Base-by-base conservation (phyloP, 768 basidiomycete genomes). In the Saitozyma sp. region DNA sequence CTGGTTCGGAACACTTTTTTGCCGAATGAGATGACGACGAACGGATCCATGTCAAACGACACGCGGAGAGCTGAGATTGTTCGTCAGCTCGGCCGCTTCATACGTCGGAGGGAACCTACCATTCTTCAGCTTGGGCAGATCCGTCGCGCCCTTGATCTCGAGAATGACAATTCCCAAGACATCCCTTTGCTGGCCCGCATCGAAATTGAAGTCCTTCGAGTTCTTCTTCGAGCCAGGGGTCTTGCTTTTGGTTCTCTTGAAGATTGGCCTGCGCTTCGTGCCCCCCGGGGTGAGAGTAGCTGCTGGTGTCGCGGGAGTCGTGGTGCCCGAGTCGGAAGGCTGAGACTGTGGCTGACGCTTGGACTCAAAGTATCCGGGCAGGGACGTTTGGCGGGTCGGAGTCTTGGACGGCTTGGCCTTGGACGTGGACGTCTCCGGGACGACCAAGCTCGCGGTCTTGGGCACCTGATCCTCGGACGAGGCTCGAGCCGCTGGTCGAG, bases 101-200 rank as follows among this genome's bases (percentile, higher is more conserved):
- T 11, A 19, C 58, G 46, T 13, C 53, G 49, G 7, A 41, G 14
- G 38, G 11, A 29, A 85, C 90, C 64, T 58, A 94, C 93, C 89
- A 69, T 96, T 97, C 76, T 86, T 88, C 62, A 92, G 81, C 74
- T 84, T 84, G 0, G 96, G 96, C 54, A 98, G 80, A 79, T 95
- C 92, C 39, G 84, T 84, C 29, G 92, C 95, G 11, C 86, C 82
- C 62, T 87, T 83, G 63, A 99, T 90, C 80, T 99, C 95, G 19
- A 99, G 80, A 87, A 96, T 90, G 43, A 97, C 94, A 61, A 98
- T 92, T 0, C 95, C 95, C 2, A 95, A 80, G 45, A 96, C 88
- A 74, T 97, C 94, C 70, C 91, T 88, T 6, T 81, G 83, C 0
- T 86, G 83, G 16, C 84, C 84, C 6, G 68, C 70, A 56, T 71